These are phyloP conservation scores for Phytophthora fragariae DNA, from an alignment of 352 stramenopile genomes.

Conservation along the genomic window DNA sequence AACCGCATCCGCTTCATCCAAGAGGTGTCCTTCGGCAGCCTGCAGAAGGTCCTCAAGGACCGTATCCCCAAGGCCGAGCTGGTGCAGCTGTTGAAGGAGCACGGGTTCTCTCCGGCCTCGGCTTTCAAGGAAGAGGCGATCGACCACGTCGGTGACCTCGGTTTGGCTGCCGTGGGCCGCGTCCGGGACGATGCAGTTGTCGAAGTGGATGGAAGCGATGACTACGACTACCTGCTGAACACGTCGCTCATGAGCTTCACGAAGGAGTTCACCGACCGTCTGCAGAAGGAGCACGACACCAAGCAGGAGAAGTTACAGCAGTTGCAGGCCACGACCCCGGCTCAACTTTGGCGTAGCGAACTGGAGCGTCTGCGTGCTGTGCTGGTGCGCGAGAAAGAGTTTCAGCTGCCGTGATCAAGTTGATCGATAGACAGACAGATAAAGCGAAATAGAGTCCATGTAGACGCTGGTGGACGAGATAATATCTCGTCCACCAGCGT, in stretches of 20 bases:
- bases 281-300: slow-evolving; percentile 91
- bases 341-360: slow-evolving; percentile 90
- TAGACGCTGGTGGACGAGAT: slow-evolving; percentile 22
- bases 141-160: slow-evolving; percentile 40
- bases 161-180: slow-evolving; percentile 30
- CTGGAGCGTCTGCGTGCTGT: slow-evolving; percentile 61
- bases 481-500: too few relatives aligned
- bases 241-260: slow-evolving; percentile 99
- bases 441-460: slow-evolving; percentile 27
- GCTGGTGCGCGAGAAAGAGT: slow-evolving; percentile 78
- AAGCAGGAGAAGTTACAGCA: slow-evolving; percentile 91
- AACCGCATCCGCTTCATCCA: slow-evolving; percentile 99
- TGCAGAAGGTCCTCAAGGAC: slow-evolving; percentile 91
- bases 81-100: slow-evolving; percentile 54
- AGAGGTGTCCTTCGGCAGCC: slow-evolving; percentile 93
- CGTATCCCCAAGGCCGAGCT: slow-evolving; percentile 72
- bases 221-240: slow-evolving; percentile 98
- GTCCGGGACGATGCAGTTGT: slow-evolving; percentile 20
- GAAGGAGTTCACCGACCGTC: slow-evolving; percentile 93
- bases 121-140: slow-evolving; percentile 56
- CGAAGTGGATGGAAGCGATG: slow-evolving; percentile 46
- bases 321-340: slow-evolving; percentile 85
- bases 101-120: slow-evolving; percentile 57
- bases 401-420: slow-evolving; percentile 33
- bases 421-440: slow-evolving; percentile 26